Evolutionary conservation across 2,329 filamentous ascomycete species (phyloP).

Genomic region (Emydomyces testavorans): DNA sequence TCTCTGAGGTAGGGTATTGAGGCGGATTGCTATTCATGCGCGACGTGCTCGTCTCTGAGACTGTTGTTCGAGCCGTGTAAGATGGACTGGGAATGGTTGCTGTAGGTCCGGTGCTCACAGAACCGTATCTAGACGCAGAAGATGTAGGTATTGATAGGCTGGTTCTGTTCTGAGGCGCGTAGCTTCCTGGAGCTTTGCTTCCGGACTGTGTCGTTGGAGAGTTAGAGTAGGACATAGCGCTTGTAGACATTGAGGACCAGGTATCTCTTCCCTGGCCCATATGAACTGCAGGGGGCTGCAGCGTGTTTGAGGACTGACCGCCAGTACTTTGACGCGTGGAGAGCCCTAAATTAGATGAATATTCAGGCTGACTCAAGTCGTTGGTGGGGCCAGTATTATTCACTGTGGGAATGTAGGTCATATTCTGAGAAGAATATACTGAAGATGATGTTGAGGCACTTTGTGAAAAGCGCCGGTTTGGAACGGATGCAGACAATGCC

Average conservation of each 20-base stretch:
- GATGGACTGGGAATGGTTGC: not conserved
- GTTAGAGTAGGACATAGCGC: not conserved
- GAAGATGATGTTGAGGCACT: not conserved
- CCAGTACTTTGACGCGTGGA: not conserved
- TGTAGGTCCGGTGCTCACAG: not conserved
- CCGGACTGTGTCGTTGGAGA: not conserved
- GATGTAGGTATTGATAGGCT: not conserved
- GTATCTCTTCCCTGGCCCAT: slow-evolving; percentile 2
- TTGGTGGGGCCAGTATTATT: not conserved
- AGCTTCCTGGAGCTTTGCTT: not conserved
- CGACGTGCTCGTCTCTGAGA: not conserved
- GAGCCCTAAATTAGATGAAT: not conserved
- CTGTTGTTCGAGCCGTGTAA: not conserved
- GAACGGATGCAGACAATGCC: slow-evolving; percentile 13
- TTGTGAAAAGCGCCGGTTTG: slow-evolving; percentile 3
- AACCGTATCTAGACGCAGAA: not conserved
- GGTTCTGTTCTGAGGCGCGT: not conserved
- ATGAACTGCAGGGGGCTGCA: not conserved
- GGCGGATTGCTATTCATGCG: not conserved
- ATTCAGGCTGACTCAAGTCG: not conserved
- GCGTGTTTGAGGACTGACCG: not conserved
- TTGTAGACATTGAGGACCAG: not conserved
- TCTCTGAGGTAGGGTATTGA: not conserved
- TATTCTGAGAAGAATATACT: slow-evolving; percentile 1
- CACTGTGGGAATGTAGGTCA: slow-evolving; percentile 4